Conservation (phyloP, 2,329 filamentous ascomycete species). For the Drechslera avenae region DNA sequence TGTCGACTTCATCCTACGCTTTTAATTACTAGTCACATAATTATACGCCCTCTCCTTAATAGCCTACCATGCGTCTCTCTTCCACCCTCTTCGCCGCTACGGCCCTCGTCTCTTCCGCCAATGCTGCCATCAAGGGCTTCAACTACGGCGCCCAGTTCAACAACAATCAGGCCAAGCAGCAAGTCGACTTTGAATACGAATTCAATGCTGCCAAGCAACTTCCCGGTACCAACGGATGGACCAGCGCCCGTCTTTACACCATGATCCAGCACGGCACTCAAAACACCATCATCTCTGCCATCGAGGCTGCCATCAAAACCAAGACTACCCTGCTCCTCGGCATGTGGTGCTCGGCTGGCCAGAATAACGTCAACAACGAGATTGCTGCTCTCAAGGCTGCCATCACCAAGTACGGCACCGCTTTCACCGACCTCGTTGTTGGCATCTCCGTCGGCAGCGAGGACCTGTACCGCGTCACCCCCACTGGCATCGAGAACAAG, state of each 20-base stretch:
- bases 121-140: slow-evolving; percentile 62
- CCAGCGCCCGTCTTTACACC: slow-evolving; percentile 74
- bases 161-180: slow-evolving; percentile 63
- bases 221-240: slow-evolving; percentile 64
- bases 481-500: slow-evolving; percentile 67
- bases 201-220: slow-evolving; percentile 70
- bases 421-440: slow-evolving; percentile 69
- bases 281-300: slow-evolving; percentile 68
- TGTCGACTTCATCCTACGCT: slow-evolving; percentile 2
- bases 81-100: slow-evolving; percentile 45
- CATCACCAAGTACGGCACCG: slow-evolving; percentile 69
- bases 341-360: slow-evolving; percentile 77
- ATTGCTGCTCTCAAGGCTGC: slow-evolving; percentile 72
- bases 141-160: slow-evolving; percentile 72
- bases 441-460: slow-evolving; percentile 88
- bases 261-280: slow-evolving; percentile 72
- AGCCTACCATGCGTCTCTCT: slow-evolving; percentile 41
- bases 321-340: slow-evolving; percentile 80
- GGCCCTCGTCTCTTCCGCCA: slow-evolving; percentile 48
- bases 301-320: slow-evolving; percentile 81
- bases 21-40: slow-evolving; percentile 12
- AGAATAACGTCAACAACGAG: slow-evolving; percentile 70
- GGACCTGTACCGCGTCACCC: slow-evolving; percentile 68
- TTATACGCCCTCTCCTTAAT: not conserved
- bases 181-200: slow-evolving; percentile 71